Evolutionary conservation across 305 asterid genomes (phyloP), one percentile per base, ranked within the genome.

Genomic region (Rubia tinctorum): DNA sequence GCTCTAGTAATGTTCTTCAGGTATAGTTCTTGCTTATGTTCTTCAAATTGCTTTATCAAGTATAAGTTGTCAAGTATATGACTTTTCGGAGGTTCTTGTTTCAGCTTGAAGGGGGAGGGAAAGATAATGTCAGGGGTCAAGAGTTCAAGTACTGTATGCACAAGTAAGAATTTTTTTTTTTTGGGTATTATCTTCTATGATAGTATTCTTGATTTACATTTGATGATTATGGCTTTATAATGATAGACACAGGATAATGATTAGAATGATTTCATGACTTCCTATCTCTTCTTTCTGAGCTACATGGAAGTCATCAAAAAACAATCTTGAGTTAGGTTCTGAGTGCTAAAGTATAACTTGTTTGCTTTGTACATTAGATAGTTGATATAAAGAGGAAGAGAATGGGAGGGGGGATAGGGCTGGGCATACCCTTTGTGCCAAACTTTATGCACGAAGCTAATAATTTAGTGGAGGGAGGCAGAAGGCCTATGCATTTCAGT

Each of bases 51-150:
- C 30, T 27, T 27, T 27, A 27, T 27, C 30, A 27, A 27, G 30
- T 27, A 27, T 2, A 27, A 27, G 30, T 27, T 27, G 30, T 27
- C 2, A 27, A 27, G 30, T 27, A 18, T 80, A 60, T 71, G 49
- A 72, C 45, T 66, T 68, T 72, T 45, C 71, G 66, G 60, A 73
- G 56, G 69, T 44, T 62, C 75, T 84, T 77, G 62, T 78, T 40
- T 60, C 73, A 93, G 97, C 77, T 93, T 96, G 96, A 90, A 86
- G 97, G 91, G 83, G 98, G 98, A 73, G 98, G 91, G 85, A 93
- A 86, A 71, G 97, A 93, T 77, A 79, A 75, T 30, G 47, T 83
- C 66, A 87, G 98, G 85, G 88, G 86, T 74, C 88, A 92, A 45
- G 98, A 91, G 79, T 91, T 88, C 86, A 93, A 93, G 84, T 93